These are phyloP conservation scores for Tetracladium setigerum DNA, from an alignment of 495 filamentous ascomycete genomes.

Conservation along the genomic window DNA sequence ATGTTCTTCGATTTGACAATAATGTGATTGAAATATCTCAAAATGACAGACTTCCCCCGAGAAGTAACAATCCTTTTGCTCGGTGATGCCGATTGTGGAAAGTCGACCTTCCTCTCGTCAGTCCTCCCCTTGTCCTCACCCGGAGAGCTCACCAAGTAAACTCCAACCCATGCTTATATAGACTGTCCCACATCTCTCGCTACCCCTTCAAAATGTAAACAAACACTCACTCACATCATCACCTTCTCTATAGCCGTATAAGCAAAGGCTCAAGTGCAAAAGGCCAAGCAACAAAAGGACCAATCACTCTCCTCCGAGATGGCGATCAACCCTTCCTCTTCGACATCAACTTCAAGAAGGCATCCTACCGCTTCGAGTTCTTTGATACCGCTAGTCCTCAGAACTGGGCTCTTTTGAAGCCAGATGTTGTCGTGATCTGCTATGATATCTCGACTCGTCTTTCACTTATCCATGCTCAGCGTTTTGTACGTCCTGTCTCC, in stretches of 20 bases:
- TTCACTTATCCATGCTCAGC: conserved; percentile 54
- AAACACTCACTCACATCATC: background rate
- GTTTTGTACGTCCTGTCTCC: conserved; percentile 36
- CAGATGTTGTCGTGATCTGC: conserved; percentile 70
- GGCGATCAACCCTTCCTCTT: conserved; percentile 79
- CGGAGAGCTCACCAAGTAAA: conserved; percentile 4
- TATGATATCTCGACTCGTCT: conserved; percentile 68
- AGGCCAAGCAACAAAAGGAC: conserved; percentile 17
- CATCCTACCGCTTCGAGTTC: conserved; percentile 65
- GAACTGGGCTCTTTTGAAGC: conserved; percentile 64
- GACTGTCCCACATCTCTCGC: background rate
- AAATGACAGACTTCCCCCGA: conserved; percentile 19
- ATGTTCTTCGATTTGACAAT: too few species aligned
- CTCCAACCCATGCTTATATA: conserved; percentile 5
- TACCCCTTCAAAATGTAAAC: background rate
- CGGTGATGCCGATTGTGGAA: conserved; percentile 75
- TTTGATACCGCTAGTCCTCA: conserved; percentile 72
- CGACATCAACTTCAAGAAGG: conserved; percentile 59
- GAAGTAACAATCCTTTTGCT: conserved; percentile 66
- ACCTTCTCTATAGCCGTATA: conserved; percentile 34
- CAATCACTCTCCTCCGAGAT: conserved; percentile 58
- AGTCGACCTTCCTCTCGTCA: conserved; percentile 84
- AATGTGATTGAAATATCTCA: background rate
- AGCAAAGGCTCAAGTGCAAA: conserved; percentile 34
- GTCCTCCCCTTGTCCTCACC: conserved; percentile 27